Evolutionary conservation across 2,329 filamentous ascomycete genomes (phyloP).

Genomic region (Aspergillus caelatus): DNA sequence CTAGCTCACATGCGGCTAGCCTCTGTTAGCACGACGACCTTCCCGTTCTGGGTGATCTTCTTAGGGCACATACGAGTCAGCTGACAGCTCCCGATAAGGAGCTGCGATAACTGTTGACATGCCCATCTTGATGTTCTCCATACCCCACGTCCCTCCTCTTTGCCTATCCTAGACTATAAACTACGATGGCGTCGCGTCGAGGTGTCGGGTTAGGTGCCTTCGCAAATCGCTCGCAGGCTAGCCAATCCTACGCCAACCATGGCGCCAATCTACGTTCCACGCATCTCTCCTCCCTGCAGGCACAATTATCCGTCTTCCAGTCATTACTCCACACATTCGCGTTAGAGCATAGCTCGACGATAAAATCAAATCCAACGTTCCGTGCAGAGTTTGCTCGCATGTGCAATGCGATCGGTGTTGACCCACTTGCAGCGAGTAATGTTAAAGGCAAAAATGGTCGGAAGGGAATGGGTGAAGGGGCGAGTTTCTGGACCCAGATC

Average conservation of each 20-base stretch:
- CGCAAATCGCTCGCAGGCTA: constrained; percentile 79
- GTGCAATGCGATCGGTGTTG: constrained; percentile 95
- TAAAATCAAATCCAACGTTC: constrained; percentile 92
- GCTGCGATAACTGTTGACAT: neutral
- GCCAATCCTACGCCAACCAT: constrained; percentile 87
- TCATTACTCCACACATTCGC: constrained; percentile 94
- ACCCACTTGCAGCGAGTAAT: constrained; percentile 77
- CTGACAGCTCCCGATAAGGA: constrained; percentile 19
- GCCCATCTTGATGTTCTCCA: neutral
- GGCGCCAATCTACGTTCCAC: constrained; percentile 82
- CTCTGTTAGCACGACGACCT: neutral
- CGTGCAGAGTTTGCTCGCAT: constrained; percentile 97
- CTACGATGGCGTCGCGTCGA: constrained; percentile 48
- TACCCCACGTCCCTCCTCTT: neutral
- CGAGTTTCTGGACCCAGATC: constrained; percentile 89
- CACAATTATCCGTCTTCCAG: constrained; percentile 94
- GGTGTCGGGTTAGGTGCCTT: constrained; percentile 91
- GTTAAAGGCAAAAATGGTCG: constrained; percentile 52
- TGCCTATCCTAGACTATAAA: neutral
- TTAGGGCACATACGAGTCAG: constrained; percentile 29
- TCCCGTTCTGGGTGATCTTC: constrained; percentile 10
- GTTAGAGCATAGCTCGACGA: constrained; percentile 90
- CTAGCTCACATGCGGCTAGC: constrained; percentile 27
- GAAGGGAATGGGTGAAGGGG: constrained; percentile 50
- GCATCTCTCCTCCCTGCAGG: constrained; percentile 83